Evolutionary conservation across 2,329 filamentous ascomycete species (phyloP).

Genomic region (Claviceps sp.): DNA sequence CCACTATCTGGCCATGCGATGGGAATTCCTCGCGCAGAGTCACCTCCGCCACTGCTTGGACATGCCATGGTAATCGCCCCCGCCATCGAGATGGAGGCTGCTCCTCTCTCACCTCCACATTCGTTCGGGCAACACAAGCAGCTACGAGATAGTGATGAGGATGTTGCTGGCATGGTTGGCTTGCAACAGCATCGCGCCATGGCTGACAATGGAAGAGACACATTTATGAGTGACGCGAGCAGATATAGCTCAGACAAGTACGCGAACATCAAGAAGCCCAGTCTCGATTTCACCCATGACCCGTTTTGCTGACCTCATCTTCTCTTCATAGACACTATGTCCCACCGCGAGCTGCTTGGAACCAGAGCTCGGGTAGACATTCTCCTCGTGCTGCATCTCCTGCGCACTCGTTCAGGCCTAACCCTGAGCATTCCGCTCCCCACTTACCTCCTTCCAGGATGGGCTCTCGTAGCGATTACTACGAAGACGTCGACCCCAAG

Average conservation of each 20-base stretch:
- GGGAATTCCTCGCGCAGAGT: constrained; percentile 42
- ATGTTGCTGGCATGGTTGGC: constrained; percentile 61
- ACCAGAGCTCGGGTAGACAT: constrained; percentile 28
- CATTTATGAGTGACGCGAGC: constrained; percentile 52
- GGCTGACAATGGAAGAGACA: constrained; percentile 27
- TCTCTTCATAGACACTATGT: constrained; percentile 32
- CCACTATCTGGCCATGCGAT: constrained; percentile 37
- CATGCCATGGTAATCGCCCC: constrained; percentile 35
- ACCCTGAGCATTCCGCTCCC: constrained; percentile 24
- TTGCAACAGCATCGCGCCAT: constrained; percentile 42
- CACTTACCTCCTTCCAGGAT: constrained; percentile 21
- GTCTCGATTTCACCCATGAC: neutral
- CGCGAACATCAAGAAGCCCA: constrained; percentile 5
- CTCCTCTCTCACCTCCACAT: constrained; percentile 28
- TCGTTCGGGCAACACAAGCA: constrained; percentile 33
- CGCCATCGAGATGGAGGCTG: constrained; percentile 70
- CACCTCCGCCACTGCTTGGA: constrained; percentile 46
- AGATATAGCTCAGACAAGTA: constrained; percentile 64
- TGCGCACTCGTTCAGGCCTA: constrained; percentile 20
- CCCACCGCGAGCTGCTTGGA: constrained; percentile 45
- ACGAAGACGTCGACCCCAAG: constrained; percentile 84
- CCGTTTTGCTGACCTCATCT: neutral
- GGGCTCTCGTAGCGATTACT: constrained; percentile 45
- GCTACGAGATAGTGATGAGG: constrained; percentile 51
- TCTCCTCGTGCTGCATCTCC: constrained; percentile 35